These are phyloP conservation scores for Centrapalus pauciflorus DNA, from an alignment of 129 eudicot genomes.

Conservation along the genomic window DNA sequence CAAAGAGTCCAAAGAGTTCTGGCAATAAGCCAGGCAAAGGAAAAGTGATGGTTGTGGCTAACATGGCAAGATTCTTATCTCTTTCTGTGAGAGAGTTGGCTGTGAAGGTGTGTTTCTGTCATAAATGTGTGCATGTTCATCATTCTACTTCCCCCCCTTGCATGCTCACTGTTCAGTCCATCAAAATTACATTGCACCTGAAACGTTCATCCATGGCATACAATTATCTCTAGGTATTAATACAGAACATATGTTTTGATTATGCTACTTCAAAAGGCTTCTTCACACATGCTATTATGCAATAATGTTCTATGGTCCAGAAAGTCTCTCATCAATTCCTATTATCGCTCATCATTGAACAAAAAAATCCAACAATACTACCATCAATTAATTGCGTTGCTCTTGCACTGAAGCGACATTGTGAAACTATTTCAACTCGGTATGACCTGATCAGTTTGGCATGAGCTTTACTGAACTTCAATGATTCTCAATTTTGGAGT, in stretches of 20 bases:
- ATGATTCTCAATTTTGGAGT: neutral
- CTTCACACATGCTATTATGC: neutral
- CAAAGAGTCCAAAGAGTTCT: slow-evolving; percentile 37
- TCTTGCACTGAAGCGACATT: no score
- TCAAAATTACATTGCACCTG: neutral
- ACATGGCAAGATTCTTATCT: slow-evolving; percentile 74
- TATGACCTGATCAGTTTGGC: no score
- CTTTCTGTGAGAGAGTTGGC: slow-evolving; percentile 57
- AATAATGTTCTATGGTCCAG: neutral
- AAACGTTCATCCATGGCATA: neutral
- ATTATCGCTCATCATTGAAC: neutral
- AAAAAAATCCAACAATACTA: neutral
- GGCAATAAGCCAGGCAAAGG: slow-evolving; percentile 49
- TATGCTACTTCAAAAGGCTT: neutral
- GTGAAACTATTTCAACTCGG: no score
- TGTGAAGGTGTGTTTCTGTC: slow-evolving; percentile 49
- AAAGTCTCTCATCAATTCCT: neutral
- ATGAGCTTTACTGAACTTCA: no score
- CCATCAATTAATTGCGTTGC: no score
- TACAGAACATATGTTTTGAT: no score
- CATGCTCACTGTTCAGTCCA: neutral
- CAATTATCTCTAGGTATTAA: no score
- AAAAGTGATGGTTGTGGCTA: slow-evolving; percentile 74
- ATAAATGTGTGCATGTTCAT: neutral
- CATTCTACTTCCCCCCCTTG: neutral